These are phyloP conservation scores for Pleurozium schreberi DNA, from an alignment of 225 moss, liverwort and hornwort species.

Conservation along the genomic window DNA sequence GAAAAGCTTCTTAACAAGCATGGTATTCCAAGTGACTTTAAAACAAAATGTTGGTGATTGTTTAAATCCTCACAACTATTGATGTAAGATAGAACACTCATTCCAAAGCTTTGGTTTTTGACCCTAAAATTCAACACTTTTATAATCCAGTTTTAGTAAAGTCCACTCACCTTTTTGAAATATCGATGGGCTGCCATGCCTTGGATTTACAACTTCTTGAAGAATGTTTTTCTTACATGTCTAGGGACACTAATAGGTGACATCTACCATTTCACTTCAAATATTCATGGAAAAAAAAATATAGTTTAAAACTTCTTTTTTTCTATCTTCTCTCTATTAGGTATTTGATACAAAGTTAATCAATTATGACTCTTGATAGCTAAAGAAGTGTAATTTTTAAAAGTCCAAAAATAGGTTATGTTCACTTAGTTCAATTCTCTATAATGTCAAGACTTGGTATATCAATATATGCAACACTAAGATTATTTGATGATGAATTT, in stretches of 20 bases:
- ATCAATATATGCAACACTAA: accelerated
- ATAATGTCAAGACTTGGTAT: neutral
- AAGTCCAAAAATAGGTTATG: accelerated
- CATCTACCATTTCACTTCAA: neutral
- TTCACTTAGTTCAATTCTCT: neutral
- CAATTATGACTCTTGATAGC: neutral
- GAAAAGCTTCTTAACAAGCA: neutral
- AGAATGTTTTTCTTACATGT: neutral
- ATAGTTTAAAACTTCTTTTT: no score
- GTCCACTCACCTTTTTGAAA: neutral
- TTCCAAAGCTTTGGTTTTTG: accelerated
- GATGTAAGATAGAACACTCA: neutral
- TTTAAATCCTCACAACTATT: neutral
- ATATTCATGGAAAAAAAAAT: neutral
- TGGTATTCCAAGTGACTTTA: neutral
- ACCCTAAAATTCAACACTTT: accelerated
- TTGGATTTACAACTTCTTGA: neutral
- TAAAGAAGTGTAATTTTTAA: neutral
- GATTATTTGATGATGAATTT: neutral
- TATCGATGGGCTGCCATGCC: neutral
- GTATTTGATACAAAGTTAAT: neutral
- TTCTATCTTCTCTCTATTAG: no score
- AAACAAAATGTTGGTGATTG: neutral
- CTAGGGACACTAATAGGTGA: neutral
- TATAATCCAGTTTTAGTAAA: neutral